These are phyloP conservation scores for Trichophyton schoenleinii DNA, from an alignment of 2,329 filamentous ascomycete genomes.

Conservation along the genomic window DNA sequence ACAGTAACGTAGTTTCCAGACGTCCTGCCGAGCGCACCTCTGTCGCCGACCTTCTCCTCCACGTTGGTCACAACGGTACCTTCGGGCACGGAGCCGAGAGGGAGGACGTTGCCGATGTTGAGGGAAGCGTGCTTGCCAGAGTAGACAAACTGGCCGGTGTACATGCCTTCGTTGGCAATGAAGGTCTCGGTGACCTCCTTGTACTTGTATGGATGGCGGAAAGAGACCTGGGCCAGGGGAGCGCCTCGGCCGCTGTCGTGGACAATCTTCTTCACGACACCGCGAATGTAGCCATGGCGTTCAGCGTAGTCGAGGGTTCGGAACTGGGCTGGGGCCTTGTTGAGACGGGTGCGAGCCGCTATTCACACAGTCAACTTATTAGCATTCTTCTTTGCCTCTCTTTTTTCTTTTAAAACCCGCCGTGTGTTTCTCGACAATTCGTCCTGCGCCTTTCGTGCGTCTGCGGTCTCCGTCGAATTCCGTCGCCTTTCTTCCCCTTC, in stretches of 20 bases:
- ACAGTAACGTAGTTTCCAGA: slow-evolving; percentile 99
- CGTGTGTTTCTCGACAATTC: background rate
- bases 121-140: slow-evolving; percentile 97
- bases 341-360: slow-evolving; percentile 77
- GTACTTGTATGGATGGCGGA: slow-evolving; percentile 97
- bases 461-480: slow-evolving; percentile 7
- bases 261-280: slow-evolving; percentile 97
- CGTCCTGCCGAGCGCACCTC: slow-evolving; percentile 88
- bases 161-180: slow-evolving; percentile 99
- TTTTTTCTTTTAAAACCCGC: no score
- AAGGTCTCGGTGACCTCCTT: slow-evolving; percentile 97
- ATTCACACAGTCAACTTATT: slow-evolving; percentile 7
- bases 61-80: slow-evolving; percentile 99
- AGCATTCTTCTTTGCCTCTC: background rate
- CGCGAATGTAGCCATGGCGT: slow-evolving; percentile 93
- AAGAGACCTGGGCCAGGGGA: slow-evolving; percentile 89
- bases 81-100: slow-evolving; percentile 87
- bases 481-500: slow-evolving; percentile 12
- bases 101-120: slow-evolving; percentile 95
- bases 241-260: slow-evolving; percentile 98
- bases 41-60: slow-evolving; percentile 97
- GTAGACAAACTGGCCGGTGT: slow-evolving; percentile 99
- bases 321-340: slow-evolving; percentile 94
- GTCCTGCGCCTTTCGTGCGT: background rate
- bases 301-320: slow-evolving; percentile 92